phyloP scores from a whole-genome alignment of 2,329 filamentous ascomycete genomes.

The Capronia epimyces region DNA sequence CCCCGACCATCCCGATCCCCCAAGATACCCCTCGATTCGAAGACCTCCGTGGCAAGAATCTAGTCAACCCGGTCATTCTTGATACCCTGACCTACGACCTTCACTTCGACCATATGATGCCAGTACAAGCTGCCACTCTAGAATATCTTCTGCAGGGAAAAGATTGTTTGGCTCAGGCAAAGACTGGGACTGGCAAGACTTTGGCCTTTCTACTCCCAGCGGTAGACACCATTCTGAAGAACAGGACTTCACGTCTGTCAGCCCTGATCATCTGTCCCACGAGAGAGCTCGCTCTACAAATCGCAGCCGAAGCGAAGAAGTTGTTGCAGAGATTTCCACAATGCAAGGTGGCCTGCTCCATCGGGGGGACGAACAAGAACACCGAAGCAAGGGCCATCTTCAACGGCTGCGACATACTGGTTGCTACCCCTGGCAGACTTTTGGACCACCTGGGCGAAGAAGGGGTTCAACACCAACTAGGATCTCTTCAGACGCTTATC shows the following conservation, averaged over 20 bases:
- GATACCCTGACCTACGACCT: conserved; percentile 19
- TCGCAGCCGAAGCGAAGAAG: conserved; percentile 43
- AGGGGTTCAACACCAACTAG: conserved; percentile 57
- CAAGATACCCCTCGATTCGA: conserved; percentile 15
- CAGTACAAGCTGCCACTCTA: conserved; percentile 17
- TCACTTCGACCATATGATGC: conserved; percentile 18
- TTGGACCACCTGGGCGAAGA: conserved; percentile 71
- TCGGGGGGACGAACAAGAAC: conserved; percentile 17
- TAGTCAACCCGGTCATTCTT: conserved; percentile 12
- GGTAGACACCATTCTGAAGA: conserved; percentile 69
- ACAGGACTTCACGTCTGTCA: conserved; percentile 50
- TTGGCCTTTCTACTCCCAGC: conserved; percentile 85
- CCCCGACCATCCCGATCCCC: conserved; percentile 11
- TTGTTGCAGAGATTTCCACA: conserved; percentile 70
- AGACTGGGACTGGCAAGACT: conserved; percentile 95
- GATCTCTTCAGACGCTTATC: conserved; percentile 55
- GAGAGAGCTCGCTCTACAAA: conserved; percentile 93
- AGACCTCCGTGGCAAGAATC: conserved; percentile 13
- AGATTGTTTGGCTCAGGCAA: conserved; percentile 78
- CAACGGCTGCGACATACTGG: conserved; percentile 51
- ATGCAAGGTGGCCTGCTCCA: conserved; percentile 64
- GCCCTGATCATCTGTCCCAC: conserved; percentile 94
- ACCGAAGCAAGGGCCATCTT: conserved; percentile 10
- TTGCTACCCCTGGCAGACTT: conserved; percentile 85
- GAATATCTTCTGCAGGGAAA: conserved; percentile 11